Percentiles rank a stretch among this genome's conserved stretches.
Evolutionary conservation across 441 rosid genomes (phyloP).

Genomic region (Mallotus japonicus): DNA sequence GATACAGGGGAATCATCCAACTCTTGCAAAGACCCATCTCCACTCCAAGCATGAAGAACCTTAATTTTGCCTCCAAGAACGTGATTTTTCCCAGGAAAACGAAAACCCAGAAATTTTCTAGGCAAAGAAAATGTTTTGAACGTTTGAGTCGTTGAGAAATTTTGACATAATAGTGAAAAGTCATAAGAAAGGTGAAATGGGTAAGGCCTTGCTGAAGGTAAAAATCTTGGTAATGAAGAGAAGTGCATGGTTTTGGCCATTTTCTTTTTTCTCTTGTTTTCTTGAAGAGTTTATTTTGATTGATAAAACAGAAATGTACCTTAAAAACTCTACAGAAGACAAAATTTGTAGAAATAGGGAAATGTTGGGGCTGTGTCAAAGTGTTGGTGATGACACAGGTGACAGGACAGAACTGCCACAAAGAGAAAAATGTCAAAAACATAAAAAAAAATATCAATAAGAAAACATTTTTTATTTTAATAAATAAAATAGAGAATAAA

Average conservation of each 20-base stretch:
- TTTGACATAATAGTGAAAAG: constrained; percentile 12
- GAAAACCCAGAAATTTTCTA: constrained; percentile 19
- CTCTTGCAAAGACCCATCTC: constrained; percentile 43
- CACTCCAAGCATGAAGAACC: constrained; percentile 32
- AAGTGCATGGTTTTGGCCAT: constrained; percentile 32
- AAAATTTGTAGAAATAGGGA: no score
- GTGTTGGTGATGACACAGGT: no score
- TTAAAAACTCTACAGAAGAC: no score
- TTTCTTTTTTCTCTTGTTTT: not conserved
- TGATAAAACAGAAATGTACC: not conserved
- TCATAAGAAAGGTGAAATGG: constrained; percentile 24
- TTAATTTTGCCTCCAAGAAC: constrained; percentile 30
- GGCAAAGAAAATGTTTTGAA: constrained; percentile 26
- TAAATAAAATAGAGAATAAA: no score
- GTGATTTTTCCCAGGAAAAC: constrained; percentile 19
- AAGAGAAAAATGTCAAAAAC: no score
- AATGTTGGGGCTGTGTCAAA: no score
- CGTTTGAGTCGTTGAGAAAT: constrained; percentile 13
- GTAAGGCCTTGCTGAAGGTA: constrained; percentile 21
- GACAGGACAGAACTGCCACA: no score
- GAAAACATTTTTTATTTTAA: no score
- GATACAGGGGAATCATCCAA: constrained; percentile 61
- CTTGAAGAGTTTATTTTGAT: no score
- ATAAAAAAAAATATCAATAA: no score
- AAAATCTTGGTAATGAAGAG: constrained; percentile 32